phyloP scores from a whole-genome alignment of 352 stramenopile species.

The Pythium monospermum region DNA sequence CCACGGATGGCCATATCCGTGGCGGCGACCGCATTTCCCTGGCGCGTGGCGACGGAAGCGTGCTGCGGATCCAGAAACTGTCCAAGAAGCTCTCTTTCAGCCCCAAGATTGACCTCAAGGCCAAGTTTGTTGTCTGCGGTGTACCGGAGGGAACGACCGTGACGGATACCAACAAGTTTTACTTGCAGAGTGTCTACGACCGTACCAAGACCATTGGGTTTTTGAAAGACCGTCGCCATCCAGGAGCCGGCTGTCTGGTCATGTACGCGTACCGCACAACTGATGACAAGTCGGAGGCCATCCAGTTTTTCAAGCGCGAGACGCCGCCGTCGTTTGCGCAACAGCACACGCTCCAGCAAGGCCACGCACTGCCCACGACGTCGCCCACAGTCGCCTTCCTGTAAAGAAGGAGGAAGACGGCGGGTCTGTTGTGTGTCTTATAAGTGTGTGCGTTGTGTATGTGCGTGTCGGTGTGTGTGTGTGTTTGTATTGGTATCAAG shows the following conservation, averaged over 20 bases:
- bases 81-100: constrained; percentile 62
- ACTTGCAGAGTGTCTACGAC: constrained; percentile 66
- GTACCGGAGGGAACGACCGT: constrained; percentile 56
- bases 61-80: constrained; percentile 58
- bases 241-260: constrained; percentile 40
- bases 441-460: background rate
- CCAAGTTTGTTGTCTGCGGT: constrained; percentile 64
- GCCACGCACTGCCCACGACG: constrained; percentile 9
- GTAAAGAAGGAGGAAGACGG: constrained; percentile 1
- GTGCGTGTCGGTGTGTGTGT: constrained; percentile 1
- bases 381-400: constrained; percentile 15
- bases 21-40: constrained; percentile 60
- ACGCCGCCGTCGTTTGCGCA: constrained; percentile 9
- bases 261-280: constrained; percentile 50
- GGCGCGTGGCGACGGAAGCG: constrained; percentile 43
- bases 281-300: constrained; percentile 53
- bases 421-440: background rate
- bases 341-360: constrained; percentile 9
- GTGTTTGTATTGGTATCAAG: background rate
- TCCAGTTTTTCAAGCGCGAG: constrained; percentile 57
- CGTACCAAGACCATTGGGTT: constrained; percentile 60
- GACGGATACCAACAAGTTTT: constrained; percentile 64
- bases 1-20: constrained; percentile 42
- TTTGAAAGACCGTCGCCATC: constrained; percentile 33
- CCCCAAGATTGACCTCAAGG: constrained; percentile 53